phyloP scores from a whole-genome alignment of 1,284 basidiomycete species.

The Volvariella volvacea region DNA sequence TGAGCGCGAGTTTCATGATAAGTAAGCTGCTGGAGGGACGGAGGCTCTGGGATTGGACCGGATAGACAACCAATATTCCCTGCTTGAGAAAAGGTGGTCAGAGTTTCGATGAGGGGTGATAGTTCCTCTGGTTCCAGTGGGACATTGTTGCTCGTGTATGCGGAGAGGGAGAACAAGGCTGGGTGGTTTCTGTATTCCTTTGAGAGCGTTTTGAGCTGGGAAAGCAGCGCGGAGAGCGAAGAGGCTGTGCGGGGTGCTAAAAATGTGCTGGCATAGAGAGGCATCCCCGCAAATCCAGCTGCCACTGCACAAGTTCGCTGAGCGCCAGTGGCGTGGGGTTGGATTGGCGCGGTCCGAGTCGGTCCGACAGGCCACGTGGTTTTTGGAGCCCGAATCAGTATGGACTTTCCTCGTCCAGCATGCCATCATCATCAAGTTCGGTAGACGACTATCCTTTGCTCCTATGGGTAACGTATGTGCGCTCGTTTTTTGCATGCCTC shows the following conservation, averaged over 20 bases:
- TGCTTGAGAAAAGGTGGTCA: conserved; percentile 31
- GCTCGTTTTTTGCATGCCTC: no score
- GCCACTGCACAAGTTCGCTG: neutral
- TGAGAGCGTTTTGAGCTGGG: conserved; percentile 28
- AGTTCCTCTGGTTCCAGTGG: conserved; percentile 26
- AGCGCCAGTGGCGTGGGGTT: neutral
- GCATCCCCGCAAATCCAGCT: conserved; percentile 11
- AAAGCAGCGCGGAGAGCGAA: conserved; percentile 27
- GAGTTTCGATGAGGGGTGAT: conserved; percentile 33
- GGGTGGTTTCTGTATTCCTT: conserved; percentile 26
- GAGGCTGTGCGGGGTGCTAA: conserved; percentile 20
- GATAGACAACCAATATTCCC: conserved; percentile 56
- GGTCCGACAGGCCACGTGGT: neutral
- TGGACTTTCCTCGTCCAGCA: neutral
- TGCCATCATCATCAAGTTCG: neutral
- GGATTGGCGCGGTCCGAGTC: neutral
- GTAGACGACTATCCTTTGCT: conserved; percentile 29
- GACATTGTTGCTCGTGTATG: conserved; percentile 10
- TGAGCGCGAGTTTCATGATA: no score
- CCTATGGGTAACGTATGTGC: conserved; percentile 32
- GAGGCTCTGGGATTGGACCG: conserved; percentile 29
- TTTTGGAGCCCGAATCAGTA: neutral
- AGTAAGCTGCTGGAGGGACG: no score
- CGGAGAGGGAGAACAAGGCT: conserved; percentile 48
- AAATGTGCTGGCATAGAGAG: conserved; percentile 29